Conservation (phyloP, 768 basidiomycete genomes). For the Trametes coccinea region DNA sequence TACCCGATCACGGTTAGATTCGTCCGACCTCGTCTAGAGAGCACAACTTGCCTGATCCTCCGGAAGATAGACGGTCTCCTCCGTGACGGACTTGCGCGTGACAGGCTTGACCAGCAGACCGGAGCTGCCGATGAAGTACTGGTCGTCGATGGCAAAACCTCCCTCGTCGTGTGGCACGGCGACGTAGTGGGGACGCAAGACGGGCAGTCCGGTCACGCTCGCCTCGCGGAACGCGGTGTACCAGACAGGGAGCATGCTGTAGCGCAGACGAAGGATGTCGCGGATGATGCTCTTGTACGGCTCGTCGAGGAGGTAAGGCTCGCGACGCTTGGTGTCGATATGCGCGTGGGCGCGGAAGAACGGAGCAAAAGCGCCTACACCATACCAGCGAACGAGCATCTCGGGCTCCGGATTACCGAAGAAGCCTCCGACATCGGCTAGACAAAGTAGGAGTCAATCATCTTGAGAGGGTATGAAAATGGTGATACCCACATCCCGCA, state of each 20-base stretch:
- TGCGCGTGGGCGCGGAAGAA: slow-evolving; percentile 99
- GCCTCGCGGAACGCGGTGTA: slow-evolving; percentile 97
- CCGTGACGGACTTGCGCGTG: slow-evolving; percentile 66
- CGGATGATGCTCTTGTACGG: slow-evolving; percentile 84
- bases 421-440: slow-evolving; percentile 98
- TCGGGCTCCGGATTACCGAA: slow-evolving; percentile 95
- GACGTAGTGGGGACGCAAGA: slow-evolving; percentile 93
- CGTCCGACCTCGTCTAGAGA: not conserved
- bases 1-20: slow-evolving; percentile 28
- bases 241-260: slow-evolving; percentile 89
- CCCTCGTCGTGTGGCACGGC: slow-evolving; percentile 85
- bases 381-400: slow-evolving; percentile 97
- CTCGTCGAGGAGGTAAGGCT: slow-evolving; percentile 90
- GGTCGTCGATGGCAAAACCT: slow-evolving; percentile 91
- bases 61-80: slow-evolving; percentile 77
- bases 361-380: slow-evolving; percentile 90
- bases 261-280: slow-evolving; percentile 77
- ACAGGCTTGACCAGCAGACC: slow-evolving; percentile 93
- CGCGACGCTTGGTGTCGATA: slow-evolving; percentile 95
- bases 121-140: slow-evolving; percentile 87
- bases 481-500: slow-evolving; percentile 69
- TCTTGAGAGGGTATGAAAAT: not conserved
- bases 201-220: slow-evolving; percentile 75
- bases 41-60: slow-evolving; percentile 72
- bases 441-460: not conserved